Evolutionary conservation across 768 basidiomycete genomes (phyloP), one percentile per base, ranked within the genome.

Genomic region (Russula ochroleuca): DNA sequence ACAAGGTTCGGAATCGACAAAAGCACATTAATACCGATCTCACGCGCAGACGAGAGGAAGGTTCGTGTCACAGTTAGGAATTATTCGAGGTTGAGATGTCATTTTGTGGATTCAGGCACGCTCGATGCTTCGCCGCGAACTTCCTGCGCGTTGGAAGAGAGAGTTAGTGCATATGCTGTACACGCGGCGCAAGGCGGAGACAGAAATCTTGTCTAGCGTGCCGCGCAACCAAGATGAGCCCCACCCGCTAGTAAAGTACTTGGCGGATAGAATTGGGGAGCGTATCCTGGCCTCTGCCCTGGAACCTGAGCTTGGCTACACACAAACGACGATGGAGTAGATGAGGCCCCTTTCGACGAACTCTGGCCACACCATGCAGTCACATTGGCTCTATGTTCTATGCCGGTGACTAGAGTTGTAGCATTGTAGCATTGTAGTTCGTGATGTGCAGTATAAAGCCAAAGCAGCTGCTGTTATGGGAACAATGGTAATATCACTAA

Each of bases 161-260:
- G 93, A 96, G 70, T 83, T 98, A 3, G 79, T 80, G 72, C 79
- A 84, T 67, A 92, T 97, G 83, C 74, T 98, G 40, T 85, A 90
- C 70, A 78, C 76, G 5, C 83, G 90, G n/a, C 84, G 86, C 50
- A 98, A 98, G 74, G 95, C 95, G 3, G 96, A 98, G 74, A 95
- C 95, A 52, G 92, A 98, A 72, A 79, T 90, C 47, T 71, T 92
- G 40, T 74, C 69, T 21, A 69, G 23, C 45, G 56, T 56, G 41
- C 45, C 47, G 38, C 59, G 62, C 6, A 52, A 15, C 43, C 52
- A 41, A 15, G 49, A 28, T 15, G 59, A 50, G 14, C 38, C 33
- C 21, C 58, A 69, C 63, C 57, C 69, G 23, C 62, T 74, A n/a
- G 55, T 70, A 47, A 66, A 55, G 41, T 74, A 74, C 65, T 61